Evolutionary conservation across 2,329 filamentous ascomycete species (phyloP).

Genomic region (Cercospora nicotianae): DNA sequence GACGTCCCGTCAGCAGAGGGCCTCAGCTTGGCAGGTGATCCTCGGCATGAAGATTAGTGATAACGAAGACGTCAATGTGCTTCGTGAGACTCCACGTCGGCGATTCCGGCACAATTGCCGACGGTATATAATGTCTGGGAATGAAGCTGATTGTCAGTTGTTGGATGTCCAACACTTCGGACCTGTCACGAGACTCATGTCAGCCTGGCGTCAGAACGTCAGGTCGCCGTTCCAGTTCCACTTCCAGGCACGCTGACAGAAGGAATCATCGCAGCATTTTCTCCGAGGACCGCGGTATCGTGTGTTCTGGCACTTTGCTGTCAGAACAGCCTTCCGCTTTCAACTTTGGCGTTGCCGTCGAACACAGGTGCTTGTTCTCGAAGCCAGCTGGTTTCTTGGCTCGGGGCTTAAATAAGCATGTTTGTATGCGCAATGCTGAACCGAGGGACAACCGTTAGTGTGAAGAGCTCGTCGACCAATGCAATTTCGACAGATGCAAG

Average conservation of each 20-base stretch:
- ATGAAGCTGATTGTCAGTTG: not conserved
- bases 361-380: not conserved
- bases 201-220: not conserved
- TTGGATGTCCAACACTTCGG: not conserved
- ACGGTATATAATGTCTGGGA: not conserved
- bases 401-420: not conserved
- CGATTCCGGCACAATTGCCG: not conserved
- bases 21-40: not conserved
- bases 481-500: not conserved
- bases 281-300: not conserved
- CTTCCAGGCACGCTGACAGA: not conserved
- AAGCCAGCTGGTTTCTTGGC: not conserved
- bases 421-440: conserved; percentile 2
- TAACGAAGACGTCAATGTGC: not conserved
- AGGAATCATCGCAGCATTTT: not conserved
- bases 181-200: not conserved
- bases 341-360: not conserved
- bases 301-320: not conserved
- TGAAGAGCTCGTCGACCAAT: not conserved
- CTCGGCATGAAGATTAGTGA: not conserved
- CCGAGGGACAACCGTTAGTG: conserved; percentile 5
- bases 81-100: not conserved
- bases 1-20: not conserved
- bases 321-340: not conserved
- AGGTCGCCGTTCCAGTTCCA: not conserved